Base-by-base conservation (phyloP, 441 rosid genomes). In the Pelargonium exstipulatum region DNA sequence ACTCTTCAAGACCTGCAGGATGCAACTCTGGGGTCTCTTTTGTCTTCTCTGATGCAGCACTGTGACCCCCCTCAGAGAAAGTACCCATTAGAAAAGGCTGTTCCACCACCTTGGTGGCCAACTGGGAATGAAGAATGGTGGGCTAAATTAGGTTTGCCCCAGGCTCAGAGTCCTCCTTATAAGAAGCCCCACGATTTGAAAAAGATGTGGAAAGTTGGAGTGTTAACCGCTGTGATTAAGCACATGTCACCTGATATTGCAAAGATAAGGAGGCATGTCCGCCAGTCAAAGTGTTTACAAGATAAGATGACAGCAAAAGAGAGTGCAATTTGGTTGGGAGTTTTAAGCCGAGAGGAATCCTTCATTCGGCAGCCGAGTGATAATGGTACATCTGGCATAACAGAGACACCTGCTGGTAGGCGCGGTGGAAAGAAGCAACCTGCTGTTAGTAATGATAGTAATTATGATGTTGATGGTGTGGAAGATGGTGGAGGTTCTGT, bases 271-370 rank as follows among this genome's bases (percentile, higher is more conserved):
- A 90, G 85, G 78, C 98, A 90, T 74, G 85, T 92, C 8, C 95
- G 97, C n/a, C 92, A 89, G 76, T 95, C 99, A 14, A 95, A 95
- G 73, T 95, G 98, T 84, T 86, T 95, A 67, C 99, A 95, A 82
- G 99, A 95, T 79, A 95, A 95, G 88, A 95, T 95, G 98, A 92
- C 99, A 0, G 99, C 98, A 66, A 95, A 92, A 83, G 99, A 95
- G 82, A 95, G 98, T 71, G 99, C 98, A 18, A 89, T 92, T 78
- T 95, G 99, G 99, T 80, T 92, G 78, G 90, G 90, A 43, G 99
- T 95, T 68, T 77, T 95, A 85, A 84, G 82, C 81, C 86, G 84
- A 68, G 97, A 90, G 75, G 99, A 92, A 72, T 86, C 95, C 20
- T 77, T 80, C 10, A 79, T 90, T 73, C 86, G 51, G 72, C 96